Evolutionary conservation across 257 asterid genomes (phyloP).

Genomic region (Fraxinus quadrangulata): DNA sequence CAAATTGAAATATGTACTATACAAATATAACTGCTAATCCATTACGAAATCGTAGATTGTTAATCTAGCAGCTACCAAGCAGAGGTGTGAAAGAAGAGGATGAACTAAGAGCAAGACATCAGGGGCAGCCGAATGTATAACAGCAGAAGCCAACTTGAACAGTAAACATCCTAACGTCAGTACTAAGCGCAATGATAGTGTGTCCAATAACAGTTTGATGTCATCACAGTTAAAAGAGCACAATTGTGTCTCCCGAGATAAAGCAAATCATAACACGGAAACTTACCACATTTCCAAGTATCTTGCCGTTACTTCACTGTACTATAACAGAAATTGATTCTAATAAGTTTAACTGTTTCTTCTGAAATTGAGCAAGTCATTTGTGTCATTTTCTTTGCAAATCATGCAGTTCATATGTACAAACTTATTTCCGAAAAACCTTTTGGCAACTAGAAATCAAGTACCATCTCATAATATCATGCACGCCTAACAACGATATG

Average conservation of each 20-base stretch:
- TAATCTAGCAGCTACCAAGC: neutral
- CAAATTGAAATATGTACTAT: neutral
- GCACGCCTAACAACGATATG: neutral
- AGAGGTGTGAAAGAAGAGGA: neutral
- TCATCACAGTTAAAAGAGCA: neutral
- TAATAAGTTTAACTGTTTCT: constrained; percentile 6
- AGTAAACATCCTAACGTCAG: neutral
- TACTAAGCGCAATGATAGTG: neutral
- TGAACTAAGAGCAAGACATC: neutral
- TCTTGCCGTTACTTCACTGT: neutral
- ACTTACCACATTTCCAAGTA: constrained; percentile 1
- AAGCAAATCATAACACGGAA: neutral
- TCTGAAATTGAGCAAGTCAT: neutral
- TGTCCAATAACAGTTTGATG: neutral
- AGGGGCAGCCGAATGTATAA: neutral
- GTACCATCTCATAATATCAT: neutral
- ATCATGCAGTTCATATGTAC: neutral
- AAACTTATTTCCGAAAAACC: neutral
- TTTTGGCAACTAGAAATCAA: neutral
- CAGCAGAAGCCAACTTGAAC: neutral
- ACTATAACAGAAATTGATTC: constrained; percentile 5
- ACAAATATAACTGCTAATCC: neutral
- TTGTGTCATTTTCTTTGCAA: neutral
- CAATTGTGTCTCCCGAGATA: neutral
- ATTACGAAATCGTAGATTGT: neutral